These are phyloP conservation scores for Durotheca rogersii DNA, from an alignment of 495 filamentous ascomycete species.

Conservation along the genomic window DNA sequence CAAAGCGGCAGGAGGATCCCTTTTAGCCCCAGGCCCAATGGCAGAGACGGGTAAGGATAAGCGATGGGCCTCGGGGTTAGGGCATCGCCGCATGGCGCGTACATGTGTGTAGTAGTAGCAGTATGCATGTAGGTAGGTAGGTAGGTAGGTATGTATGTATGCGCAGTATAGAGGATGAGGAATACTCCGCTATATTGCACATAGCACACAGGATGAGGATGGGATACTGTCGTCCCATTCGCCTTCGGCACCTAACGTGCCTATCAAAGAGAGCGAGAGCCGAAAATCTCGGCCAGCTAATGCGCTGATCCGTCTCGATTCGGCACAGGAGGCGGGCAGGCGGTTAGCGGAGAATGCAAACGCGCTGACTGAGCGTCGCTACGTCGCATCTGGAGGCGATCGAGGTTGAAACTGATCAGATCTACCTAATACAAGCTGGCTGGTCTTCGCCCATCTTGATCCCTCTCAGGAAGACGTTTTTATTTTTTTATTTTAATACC, in stretches of 20 bases:
- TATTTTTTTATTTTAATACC: no score
- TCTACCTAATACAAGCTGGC: no score
- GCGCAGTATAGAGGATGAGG: neutral
- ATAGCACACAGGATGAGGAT: neutral
- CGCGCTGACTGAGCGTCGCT: no score
- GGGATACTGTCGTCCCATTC: neutral
- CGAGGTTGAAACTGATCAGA: slow-evolving; percentile 7
- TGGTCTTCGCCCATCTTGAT: neutral
- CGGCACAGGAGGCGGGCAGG: neutral
- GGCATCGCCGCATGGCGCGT: neutral
- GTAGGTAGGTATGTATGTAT: no score
- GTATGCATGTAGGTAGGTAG: no score
- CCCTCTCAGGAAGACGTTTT: neutral
- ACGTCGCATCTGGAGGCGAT: slow-evolving; percentile 2
- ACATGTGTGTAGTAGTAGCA: no score
- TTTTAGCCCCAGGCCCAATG: no score
- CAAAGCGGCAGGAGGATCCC: no score
- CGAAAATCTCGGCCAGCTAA: no score
- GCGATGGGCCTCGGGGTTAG: neutral
- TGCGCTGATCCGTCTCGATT: no score
- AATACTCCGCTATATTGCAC: neutral
- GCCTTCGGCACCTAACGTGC: neutral
- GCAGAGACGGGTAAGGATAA: neutral
- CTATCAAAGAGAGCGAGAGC: no score
- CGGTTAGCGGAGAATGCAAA: neutral